A percentile compares a stretch with the other conserved stretches of the same genome.
Conservation (phyloP, 2,329 filamentous ascomycete genomes). For the Orbilia quercus region DNA sequence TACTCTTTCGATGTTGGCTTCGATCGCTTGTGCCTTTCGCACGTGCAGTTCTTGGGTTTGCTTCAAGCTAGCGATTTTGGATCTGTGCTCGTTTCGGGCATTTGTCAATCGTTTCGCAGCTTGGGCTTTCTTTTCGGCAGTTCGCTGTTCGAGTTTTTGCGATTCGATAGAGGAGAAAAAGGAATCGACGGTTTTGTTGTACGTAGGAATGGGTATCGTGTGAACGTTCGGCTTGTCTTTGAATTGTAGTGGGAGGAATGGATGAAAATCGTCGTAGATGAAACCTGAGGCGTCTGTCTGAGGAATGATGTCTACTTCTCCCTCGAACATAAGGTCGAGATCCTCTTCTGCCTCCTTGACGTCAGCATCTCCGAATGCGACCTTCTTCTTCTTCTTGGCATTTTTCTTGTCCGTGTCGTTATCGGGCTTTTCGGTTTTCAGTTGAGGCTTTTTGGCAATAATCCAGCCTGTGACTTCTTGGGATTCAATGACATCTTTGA, state of each 20-base stretch:
- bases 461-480: conserved; percentile 83
- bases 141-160: conserved; percentile 84
- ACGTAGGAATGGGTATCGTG: conserved; percentile 81
- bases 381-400: conserved; percentile 58
- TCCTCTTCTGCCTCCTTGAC: conserved; percentile 62
- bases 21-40: conserved; percentile 87
- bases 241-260: conserved; percentile 85
- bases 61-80: conserved; percentile 84
- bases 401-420: conserved; percentile 61
- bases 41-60: conserved; percentile 83
- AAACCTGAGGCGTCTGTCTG: conserved; percentile 64
- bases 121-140: conserved; percentile 82
- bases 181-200: conserved; percentile 93
- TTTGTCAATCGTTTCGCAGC: conserved; percentile 87
- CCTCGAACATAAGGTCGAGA: conserved; percentile 58
- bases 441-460: conserved; percentile 74
- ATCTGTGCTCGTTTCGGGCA: conserved; percentile 84
- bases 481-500: conserved; percentile 73
- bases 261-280: conserved; percentile 94
- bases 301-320: conserved; percentile 63
- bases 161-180: conserved; percentile 98
- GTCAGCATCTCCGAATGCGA: conserved; percentile 55
- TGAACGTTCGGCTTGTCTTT: conserved; percentile 73
- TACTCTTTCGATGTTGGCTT: conserved; percentile 89
- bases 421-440: conserved; percentile 62